phyloP scores from a whole-genome alignment of 192 early-diverging fungal genomes.

The Backusella circina region DNA sequence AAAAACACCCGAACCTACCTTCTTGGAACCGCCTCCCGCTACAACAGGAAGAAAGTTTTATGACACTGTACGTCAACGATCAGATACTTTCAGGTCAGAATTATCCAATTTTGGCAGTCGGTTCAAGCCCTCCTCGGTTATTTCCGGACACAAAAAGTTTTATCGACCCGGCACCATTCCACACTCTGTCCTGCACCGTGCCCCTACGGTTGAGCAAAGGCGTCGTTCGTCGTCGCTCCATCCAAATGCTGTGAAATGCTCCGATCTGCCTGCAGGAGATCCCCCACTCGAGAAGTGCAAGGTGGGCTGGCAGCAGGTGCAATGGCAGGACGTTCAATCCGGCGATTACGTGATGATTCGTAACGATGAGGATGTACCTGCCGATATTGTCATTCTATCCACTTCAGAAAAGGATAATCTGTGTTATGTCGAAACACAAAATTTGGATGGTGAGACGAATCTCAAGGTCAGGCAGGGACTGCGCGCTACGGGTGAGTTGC shows the following conservation, averaged over 20 bases:
- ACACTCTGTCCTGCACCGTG: conserved; percentile 43
- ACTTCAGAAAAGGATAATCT: conserved; percentile 81
- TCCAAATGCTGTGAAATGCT: conserved; percentile 3
- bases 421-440: conserved; percentile 96
- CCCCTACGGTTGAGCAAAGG: background rate
- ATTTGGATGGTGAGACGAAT: conserved; percentile 98
- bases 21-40: background rate
- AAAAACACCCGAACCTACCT: background rate
- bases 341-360: conserved; percentile 87
- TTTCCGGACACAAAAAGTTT: conserved; percentile 3
- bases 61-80: conserved; percentile 17
- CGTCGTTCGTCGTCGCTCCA: background rate
- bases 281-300: conserved; percentile 11
- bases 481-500: conserved; percentile 55
- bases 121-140: conserved; percentile 1
- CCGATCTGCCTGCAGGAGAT: conserved; percentile 15
- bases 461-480: conserved; percentile 81
- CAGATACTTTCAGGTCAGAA: conserved; percentile 28
- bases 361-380: conserved; percentile 88
- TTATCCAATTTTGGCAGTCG: conserved; percentile 6
- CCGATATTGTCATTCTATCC: conserved; percentile 85
- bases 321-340: conserved; percentile 83
- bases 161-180: conserved; percentile 40
- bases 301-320: conserved; percentile 57
- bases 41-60: background rate